A percentile compares a stretch with the other conserved stretches of the same genome.
Evolutionary conservation across 148 eudicot species (phyloP).

Genomic region (Heliosperma pusillum): DNA sequence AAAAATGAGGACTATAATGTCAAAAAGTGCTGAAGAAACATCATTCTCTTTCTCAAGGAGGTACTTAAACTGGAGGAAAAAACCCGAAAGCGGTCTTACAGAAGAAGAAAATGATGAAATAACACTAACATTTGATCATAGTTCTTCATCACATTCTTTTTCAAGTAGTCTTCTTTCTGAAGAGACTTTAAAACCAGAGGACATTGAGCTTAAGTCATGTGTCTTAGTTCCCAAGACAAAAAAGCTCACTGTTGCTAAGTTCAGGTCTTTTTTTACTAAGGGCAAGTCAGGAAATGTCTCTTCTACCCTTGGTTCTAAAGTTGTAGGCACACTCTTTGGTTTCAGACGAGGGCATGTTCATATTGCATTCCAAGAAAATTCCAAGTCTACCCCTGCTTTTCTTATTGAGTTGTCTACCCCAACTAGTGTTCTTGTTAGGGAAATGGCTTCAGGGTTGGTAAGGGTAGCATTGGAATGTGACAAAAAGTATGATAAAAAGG

Average conservation of each 20-base stretch:
- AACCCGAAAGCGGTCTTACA: conserved; percentile 21
- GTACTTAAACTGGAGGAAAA: conserved; percentile 62
- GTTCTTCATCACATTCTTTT: conserved; percentile 43
- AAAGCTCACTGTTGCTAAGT: conserved; percentile 47
- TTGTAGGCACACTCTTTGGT: conserved; percentile 65
- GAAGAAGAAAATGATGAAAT: conserved; percentile 34
- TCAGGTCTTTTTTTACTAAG: conserved; percentile 46
- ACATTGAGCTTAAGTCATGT: conserved; percentile 23
- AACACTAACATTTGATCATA: conserved; percentile 24
- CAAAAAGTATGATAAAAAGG: conserved; percentile 39
- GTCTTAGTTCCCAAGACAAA: conserved; percentile 6
- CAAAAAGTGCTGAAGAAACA: conserved; percentile 49
- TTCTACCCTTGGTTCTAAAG: conserved; percentile 50
- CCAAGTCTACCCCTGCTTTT: conserved; percentile 43
- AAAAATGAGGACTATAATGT: conserved; percentile 71
- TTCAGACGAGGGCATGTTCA: conserved; percentile 61
- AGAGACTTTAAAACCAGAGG: conserved; percentile 13
- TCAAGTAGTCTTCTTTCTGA: conserved; percentile 23
- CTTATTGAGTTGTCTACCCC: conserved; percentile 57
- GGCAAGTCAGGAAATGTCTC: conserved; percentile 20
- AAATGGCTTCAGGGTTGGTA: conserved; percentile 78
- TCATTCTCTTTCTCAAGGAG: conserved; percentile 91
- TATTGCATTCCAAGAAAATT: conserved; percentile 49
- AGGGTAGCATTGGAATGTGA: conserved; percentile 74
- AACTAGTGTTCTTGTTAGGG: conserved; percentile 45